Conservation (phyloP, 352 stramenopile species). For the Pythium pyrilobum region DNA sequence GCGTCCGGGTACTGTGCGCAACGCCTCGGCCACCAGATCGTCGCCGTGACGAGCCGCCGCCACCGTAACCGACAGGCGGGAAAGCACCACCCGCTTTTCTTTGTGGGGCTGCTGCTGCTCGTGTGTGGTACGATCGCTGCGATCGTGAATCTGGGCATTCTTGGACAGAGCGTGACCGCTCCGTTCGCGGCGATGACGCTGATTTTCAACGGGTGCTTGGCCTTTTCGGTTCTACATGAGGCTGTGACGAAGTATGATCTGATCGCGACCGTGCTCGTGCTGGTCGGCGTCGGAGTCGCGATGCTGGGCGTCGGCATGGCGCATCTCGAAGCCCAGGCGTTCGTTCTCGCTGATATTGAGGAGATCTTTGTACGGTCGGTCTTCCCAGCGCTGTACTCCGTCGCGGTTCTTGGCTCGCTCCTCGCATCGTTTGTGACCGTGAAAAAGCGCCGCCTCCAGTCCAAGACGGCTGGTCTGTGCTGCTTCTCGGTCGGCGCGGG, state of each 20-base stretch:
- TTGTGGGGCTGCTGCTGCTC: conserved; percentile 27
- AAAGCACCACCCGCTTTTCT: conserved; percentile 19
- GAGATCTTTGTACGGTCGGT: conserved; percentile 19
- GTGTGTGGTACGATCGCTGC: conserved; percentile 28
- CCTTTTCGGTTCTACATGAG: conserved; percentile 27
- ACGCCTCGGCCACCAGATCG: conserved; percentile 27
- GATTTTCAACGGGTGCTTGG: conserved; percentile 30
- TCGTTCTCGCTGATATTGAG: conserved; percentile 21
- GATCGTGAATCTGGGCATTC: conserved; percentile 32
- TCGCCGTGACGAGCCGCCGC: conserved; percentile 1
- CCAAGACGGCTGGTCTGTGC: conserved; percentile 15
- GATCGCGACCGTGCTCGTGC: conserved; percentile 25
- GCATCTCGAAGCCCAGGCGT: conserved; percentile 13
- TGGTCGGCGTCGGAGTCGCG: conserved; percentile 25
- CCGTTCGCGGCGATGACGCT: conserved; percentile 38
- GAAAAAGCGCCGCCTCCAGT: conserved; percentile 5
- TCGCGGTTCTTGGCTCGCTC: conserved; percentile 16
- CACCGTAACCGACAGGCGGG: background rate
- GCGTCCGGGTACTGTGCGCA: conserved; percentile 33
- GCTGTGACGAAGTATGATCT: conserved; percentile 27
- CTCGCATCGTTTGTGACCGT: conserved; percentile 11
- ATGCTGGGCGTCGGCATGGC: conserved; percentile 27
- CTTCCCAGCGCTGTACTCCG: conserved; percentile 24
- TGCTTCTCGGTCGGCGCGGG: conserved; percentile 28
- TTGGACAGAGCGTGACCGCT: conserved; percentile 29